A percentile compares a stretch with the other conserved stretches of the same genome.
Conservation (phyloP, 306 rosid species). For the Cercis canadensis region DNA sequence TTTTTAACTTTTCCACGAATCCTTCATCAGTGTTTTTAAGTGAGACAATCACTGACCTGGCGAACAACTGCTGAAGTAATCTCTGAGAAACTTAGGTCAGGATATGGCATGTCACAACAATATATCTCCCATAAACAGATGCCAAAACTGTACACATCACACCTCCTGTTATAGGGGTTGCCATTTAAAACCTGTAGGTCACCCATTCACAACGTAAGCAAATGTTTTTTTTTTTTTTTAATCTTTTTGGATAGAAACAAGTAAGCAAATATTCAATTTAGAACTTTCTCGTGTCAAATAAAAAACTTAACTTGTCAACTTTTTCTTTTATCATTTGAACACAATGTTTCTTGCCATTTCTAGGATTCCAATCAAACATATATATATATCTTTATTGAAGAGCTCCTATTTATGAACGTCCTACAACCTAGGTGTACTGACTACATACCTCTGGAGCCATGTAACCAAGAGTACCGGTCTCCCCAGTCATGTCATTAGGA, state of each 20-base stretch:
- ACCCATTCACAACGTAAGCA: conserved; percentile 32
- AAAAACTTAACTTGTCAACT: neutral
- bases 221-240: neutral
- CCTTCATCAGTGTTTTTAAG: neutral
- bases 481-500: conserved; percentile 99
- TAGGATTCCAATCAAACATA: neutral
- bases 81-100: conserved; percentile 96
- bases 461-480: conserved; percentile 99
- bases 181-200: conserved; percentile 90
- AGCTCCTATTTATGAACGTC: conserved; percentile 20
- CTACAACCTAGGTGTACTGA: conserved; percentile 5
- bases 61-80: conserved; percentile 97
- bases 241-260: neutral
- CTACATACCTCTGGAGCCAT: conserved; percentile 96
- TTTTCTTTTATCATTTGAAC: conserved; percentile 10
- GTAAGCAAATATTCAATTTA: conserved; percentile 33
- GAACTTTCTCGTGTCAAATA: conserved; percentile 18
- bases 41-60: conserved; percentile 59
- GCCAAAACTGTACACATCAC: conserved; percentile 97
- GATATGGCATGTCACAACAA: conserved; percentile 99
- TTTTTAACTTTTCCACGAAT: neutral
- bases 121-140: conserved; percentile 96
- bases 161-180: conserved; percentile 94
- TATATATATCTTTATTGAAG: no score
- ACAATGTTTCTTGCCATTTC: neutral